Evolutionary conservation across 2,329 filamentous ascomycete genomes (phyloP).

Genomic region (Arthroderma sp.): DNA sequence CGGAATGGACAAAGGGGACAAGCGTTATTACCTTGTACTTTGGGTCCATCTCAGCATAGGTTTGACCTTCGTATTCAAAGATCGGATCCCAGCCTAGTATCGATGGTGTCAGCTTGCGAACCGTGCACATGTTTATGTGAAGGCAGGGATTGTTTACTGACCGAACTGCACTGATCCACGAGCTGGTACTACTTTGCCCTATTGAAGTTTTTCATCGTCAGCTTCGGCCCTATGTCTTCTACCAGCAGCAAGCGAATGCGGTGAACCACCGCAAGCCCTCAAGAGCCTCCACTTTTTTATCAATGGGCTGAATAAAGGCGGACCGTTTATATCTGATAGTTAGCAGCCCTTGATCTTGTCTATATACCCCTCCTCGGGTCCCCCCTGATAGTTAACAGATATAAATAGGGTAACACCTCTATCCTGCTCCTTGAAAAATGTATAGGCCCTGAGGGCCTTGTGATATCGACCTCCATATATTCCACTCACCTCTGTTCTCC

Average conservation of each 20-base stretch:
- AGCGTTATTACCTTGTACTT: slow-evolving; percentile 60
- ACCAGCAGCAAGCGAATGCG: background rate
- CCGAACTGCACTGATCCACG: slow-evolving; percentile 74
- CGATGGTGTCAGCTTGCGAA: slow-evolving; percentile 8
- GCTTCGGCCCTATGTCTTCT: background rate
- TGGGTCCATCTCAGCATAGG: slow-evolving; percentile 92
- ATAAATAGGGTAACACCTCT: background rate
- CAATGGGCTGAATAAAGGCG: too few relatives aligned
- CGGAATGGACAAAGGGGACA: background rate
- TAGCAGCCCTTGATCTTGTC: too few relatives aligned
- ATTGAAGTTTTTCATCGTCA: slow-evolving; percentile 1
- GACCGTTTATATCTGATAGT: too few relatives aligned
- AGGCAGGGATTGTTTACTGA: slow-evolving; percentile 34
- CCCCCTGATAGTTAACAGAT: background rate
- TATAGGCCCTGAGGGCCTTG: background rate
- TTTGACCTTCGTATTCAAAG: slow-evolving; percentile 86
- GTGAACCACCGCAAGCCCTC: too few relatives aligned
- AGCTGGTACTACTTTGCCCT: slow-evolving; percentile 72
- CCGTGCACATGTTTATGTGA: slow-evolving; percentile 10
- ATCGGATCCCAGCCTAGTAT: slow-evolving; percentile 83
- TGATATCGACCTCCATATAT: background rate
- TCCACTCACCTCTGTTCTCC: slow-evolving; percentile 57
- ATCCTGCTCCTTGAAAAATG: background rate
- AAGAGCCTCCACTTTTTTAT: too few relatives aligned
- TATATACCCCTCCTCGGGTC: too few relatives aligned